Evolutionary conservation across 2,329 filamentous ascomycete genomes (phyloP).

Genomic region (Penicillium rolfsii): DNA sequence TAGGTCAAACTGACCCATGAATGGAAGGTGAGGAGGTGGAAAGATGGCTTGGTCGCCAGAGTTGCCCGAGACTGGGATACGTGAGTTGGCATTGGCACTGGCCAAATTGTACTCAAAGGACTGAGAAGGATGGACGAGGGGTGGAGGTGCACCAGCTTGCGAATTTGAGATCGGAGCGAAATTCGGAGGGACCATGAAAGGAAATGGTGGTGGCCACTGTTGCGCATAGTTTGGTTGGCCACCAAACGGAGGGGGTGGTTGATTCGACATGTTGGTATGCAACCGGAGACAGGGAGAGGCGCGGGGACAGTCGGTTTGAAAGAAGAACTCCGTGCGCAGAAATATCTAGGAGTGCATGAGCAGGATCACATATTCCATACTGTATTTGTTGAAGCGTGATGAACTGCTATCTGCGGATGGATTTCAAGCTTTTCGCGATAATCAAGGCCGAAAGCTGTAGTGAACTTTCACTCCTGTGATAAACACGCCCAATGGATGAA

Average conservation of each 20-base stretch:
- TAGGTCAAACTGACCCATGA: constrained; percentile 39
- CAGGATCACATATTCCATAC: constrained; percentile 26
- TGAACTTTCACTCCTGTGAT: not conserved
- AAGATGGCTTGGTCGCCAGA: constrained; percentile 27
- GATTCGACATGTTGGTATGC: constrained; percentile 50
- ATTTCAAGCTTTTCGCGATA: not conserved
- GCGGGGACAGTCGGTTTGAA: not conserved
- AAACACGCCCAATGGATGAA: not conserved
- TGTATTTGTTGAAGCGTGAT: constrained; percentile 19
- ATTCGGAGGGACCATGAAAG: constrained; percentile 34
- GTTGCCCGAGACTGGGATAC: constrained; percentile 36
- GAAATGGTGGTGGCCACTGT: constrained; percentile 42
- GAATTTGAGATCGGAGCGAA: constrained; percentile 32
- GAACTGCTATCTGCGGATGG: not conserved
- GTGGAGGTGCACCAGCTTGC: constrained; percentile 29
- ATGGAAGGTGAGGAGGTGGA: constrained; percentile 37
- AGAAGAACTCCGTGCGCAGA: not conserved
- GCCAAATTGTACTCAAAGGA: constrained; percentile 30
- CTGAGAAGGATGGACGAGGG: constrained; percentile 19
- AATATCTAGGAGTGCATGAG: constrained; percentile 4
- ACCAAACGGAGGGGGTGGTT: constrained; percentile 52
- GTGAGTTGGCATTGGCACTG: constrained; percentile 34
- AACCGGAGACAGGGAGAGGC: no score
- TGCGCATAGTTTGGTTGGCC: constrained; percentile 39
- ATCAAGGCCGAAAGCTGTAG: not conserved